phyloP scores from a whole-genome alignment of 148 eudicot genomes.

The Fallopia convolvulus region DNA sequence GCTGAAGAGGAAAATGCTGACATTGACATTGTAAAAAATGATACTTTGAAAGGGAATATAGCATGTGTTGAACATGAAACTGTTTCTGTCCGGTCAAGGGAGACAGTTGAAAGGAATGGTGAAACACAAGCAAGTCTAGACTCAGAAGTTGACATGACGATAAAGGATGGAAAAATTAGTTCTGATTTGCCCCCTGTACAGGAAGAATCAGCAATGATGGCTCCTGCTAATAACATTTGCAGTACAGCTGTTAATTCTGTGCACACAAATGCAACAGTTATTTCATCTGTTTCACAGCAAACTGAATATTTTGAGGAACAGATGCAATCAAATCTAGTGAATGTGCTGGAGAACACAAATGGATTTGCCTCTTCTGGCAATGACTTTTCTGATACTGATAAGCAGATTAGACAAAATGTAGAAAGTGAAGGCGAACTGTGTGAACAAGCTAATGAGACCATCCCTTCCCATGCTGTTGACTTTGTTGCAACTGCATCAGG shows the following conservation, averaged over 20 bases:
- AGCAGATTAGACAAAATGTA: not conserved
- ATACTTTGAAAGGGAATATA: not conserved
- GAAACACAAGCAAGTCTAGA: not conserved
- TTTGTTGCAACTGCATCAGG: not conserved
- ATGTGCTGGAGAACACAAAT: conserved; percentile 2
- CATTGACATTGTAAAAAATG: not conserved
- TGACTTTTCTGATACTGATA: conserved; percentile 13
- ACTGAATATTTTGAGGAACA: not conserved
- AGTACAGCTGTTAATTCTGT: not conserved
- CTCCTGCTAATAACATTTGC: not conserved
- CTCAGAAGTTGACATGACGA: not conserved
- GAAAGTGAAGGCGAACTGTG: not conserved
- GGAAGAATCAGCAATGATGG: not conserved
- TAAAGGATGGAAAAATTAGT: not conserved
- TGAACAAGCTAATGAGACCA: conserved; percentile 3
- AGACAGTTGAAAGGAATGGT: conserved; percentile 5
- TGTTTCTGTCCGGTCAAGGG: not conserved
- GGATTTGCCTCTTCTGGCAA: conserved; percentile 2
- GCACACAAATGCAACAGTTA: not conserved
- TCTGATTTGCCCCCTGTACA: not conserved
- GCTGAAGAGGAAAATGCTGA: not conserved
- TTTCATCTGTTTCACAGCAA: not conserved
- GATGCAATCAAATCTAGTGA: conserved; percentile 1
- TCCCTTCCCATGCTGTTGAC: conserved; percentile 5
- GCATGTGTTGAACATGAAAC: not conserved